Percentiles rank a stretch among this genome's conserved stretches.
These are phyloP conservation scores for Exophiala mesophila DNA, from an alignment of 2,329 filamentous ascomycete genomes.

Conservation along the genomic window DNA sequence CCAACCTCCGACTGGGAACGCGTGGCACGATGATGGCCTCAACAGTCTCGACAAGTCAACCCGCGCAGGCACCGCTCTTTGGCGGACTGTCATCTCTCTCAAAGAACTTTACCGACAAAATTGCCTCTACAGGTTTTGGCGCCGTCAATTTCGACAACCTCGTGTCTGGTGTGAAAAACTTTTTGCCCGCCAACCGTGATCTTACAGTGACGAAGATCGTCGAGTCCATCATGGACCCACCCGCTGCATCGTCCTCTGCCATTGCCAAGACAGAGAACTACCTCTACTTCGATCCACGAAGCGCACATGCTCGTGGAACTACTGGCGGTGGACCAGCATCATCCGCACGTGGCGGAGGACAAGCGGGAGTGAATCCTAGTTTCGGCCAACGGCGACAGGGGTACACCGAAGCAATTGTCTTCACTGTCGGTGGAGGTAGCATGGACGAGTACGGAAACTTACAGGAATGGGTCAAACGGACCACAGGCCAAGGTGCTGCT, in stretches of 20 bases:
- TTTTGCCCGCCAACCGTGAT: constrained; percentile 92
- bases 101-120: constrained; percentile 83
- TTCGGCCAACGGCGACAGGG: constrained; percentile 89
- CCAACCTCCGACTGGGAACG: constrained; percentile 87
- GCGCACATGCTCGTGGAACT: constrained; percentile 84
- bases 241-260: constrained; percentile 80
- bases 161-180: constrained; percentile 95
- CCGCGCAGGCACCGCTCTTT: constrained; percentile 68
- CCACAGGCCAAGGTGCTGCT: constrained; percentile 51
- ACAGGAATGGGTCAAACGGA: constrained; percentile 88
- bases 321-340: constrained; percentile 66
- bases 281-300: constrained; percentile 93
- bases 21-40: constrained; percentile 98
- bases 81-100: constrained; percentile 89
- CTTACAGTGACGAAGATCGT: constrained; percentile 96
- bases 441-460: constrained; percentile 99
- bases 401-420: constrained; percentile 87
- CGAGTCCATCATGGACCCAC: constrained; percentile 95
- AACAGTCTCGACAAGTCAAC: constrained; percentile 58
- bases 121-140: constrained; percentile 83
- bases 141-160: constrained; percentile 87
- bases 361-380: constrained; percentile 57
- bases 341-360: constrained; percentile 35
- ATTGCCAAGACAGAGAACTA: constrained; percentile 96
- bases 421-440: constrained; percentile 89